Base-by-base conservation (phyloP, 2,329 filamentous ascomycete species). In the Penicillium sp. region DNA sequence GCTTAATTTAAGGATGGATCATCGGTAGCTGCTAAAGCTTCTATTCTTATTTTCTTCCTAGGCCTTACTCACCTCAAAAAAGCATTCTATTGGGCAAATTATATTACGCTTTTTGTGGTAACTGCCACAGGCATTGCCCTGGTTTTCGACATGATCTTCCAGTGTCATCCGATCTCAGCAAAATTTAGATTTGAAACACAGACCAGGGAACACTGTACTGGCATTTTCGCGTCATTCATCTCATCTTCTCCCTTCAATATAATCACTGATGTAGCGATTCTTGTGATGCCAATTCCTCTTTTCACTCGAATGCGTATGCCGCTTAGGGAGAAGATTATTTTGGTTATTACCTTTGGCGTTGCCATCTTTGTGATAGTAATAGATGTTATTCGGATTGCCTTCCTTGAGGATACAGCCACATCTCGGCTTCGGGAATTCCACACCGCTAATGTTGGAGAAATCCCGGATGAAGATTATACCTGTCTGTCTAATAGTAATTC, bases 271-370 rank as follows among this genome's bases (percentile, higher is more conserved):
- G 18, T 45, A 28, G 50, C 50, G 8, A 21, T 52, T 20, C 21
- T 52, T 28, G 6, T 52, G 5, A 45, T 52, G 9, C 47, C 47
- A 7, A 47, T 56, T 30, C 54, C 42, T 18, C 48, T 52, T 16
- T 42, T 52, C 28, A 56, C 54, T 28, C 47, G 28, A 18, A 47
- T 52, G 21, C 30, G 26, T 7, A 21, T 56, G 21, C 54, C 47
- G 16, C 47, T 46, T 18, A 30, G 54, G 20, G 21, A 56, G 38
- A 97, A 96, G 74, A 14, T 52, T 21, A 52, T 47, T 16, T 14
- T 56, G 48, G 40, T 56, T 12, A 14, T 50, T 5, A 28, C 40
- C 18, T 56, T 56, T 30, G 28, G 47, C 9, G 28, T 20, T 23
- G 47, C 18, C n/a, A 38, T 28, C 20, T 47, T 51, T 8, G 54